phyloP scores from a whole-genome alignment of 179 eudicot genomes.

The Dionaea muscipula region DNA sequence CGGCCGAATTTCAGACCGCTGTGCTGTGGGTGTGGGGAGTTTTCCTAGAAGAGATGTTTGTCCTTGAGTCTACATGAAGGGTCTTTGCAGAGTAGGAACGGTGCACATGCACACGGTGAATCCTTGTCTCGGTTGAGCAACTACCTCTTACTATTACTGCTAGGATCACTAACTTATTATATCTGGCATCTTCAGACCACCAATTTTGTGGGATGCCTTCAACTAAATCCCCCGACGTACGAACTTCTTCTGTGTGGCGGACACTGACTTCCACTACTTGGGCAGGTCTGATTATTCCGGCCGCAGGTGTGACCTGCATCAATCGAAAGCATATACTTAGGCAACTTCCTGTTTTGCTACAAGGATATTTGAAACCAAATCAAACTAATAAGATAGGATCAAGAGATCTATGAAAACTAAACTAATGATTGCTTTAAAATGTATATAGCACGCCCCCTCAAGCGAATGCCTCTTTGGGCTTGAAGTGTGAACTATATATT shows the following conservation, averaged over 20 bases:
- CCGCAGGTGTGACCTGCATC: constrained; percentile 67
- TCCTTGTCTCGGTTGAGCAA: constrained; percentile 34
- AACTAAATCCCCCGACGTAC: constrained; percentile 48
- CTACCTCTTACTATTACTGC: constrained; percentile 39
- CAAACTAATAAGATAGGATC: too few relatives aligned
- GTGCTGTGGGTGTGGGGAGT: constrained; percentile 19
- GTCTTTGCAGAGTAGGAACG: constrained; percentile 49
- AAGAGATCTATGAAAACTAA: too few relatives aligned
- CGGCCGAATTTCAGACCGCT: constrained; percentile 17
- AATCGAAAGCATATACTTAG: neutral
- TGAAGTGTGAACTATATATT: too few relatives aligned
- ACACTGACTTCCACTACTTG: constrained; percentile 48
- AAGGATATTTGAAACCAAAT: too few relatives aligned
- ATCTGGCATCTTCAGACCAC: constrained; percentile 73
- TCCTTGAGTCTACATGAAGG: constrained; percentile 24
- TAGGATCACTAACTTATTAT: constrained; percentile 60
- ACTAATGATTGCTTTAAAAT: too few relatives aligned
- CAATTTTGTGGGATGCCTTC: constrained; percentile 70
- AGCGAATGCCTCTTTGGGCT: too few relatives aligned
- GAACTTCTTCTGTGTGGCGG: constrained; percentile 55
- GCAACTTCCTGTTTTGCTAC: too few relatives aligned
- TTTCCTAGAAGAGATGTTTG: constrained; percentile 27
- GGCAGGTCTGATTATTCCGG: constrained; percentile 59
- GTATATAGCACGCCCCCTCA: too few relatives aligned
- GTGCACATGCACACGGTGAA: constrained; percentile 40